phyloP scores from a whole-genome alignment of 345 rosid species.

The Ceriops zippeliana region DNA sequence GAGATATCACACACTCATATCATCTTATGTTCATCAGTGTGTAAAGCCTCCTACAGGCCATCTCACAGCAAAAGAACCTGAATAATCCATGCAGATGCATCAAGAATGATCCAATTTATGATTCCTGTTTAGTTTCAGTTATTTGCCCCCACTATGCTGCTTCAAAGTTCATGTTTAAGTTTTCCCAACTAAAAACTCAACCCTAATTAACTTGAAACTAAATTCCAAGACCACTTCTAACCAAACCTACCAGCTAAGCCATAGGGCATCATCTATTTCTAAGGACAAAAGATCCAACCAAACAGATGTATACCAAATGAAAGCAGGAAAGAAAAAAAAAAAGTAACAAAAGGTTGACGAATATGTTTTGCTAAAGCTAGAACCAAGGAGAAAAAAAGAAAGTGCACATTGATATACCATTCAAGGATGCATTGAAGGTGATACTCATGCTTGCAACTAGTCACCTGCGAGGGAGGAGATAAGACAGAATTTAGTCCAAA shows the following conservation, averaged over 20 bases:
- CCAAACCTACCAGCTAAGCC: too few species aligned
- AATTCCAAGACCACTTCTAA: neutral
- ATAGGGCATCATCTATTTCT: too few species aligned
- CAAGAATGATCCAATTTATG: neutral
- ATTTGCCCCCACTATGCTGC: neutral
- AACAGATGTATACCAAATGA: too few species aligned
- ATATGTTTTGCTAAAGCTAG: neutral
- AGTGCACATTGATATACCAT: conserved; percentile 14
- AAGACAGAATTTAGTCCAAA: neutral
- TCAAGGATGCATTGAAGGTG: conserved; percentile 39
- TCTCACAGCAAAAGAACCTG: neutral
- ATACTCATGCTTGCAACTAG: conserved; percentile 33
- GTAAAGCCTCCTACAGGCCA: too few species aligned
- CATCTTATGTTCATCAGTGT: neutral
- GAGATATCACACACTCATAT: neutral
- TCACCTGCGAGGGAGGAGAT: conserved; percentile 14
- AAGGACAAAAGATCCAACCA: too few species aligned
- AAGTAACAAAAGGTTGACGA: neutral
- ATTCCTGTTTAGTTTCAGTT: neutral
- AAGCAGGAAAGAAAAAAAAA: neutral
- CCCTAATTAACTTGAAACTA: neutral
- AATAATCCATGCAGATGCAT: neutral
- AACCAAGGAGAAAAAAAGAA: neutral
- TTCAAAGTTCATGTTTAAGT: neutral
- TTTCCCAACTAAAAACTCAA: neutral